Base-by-base conservation (phyloP, 352 stramenopile genomes). In the Pythium plurisporium region DNA sequence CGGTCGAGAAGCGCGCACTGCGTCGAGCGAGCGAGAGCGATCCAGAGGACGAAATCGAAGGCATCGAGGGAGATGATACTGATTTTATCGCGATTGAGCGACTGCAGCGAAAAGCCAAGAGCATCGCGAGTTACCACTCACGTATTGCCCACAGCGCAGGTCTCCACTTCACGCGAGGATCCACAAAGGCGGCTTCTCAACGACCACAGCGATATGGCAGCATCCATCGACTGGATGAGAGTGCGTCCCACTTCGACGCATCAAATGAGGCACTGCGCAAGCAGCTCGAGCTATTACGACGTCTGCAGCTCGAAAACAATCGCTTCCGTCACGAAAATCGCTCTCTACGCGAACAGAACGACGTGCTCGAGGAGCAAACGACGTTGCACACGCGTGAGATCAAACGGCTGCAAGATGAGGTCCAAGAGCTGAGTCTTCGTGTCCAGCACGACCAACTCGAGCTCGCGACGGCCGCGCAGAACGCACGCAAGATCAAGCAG, bases 291-390 rank as follows among this genome's bases (percentile, higher is more conserved):
- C 65, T 90, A 7, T 48, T 90, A n/a, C 72, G 77, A 15, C 75
- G 80, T 0, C 64, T 90, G 3, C 77, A 90, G 49, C 53, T 86
- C 7, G 80, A 90, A 38, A 90, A 90, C 61, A 87, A 83, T 44
- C 75, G 77, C 41, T 86, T 90, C 33, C 76, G 77, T 11, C 70
- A 76, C 31, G 80, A 90, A 33, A 62, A 62, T 4, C 65, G 73
- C 8, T 61, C 69, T 2, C 56, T 83, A 19, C 62, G 74, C 15
- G 77, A 82, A 23, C 67, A 76, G 34, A 78, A 82, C 26, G 66
- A 76, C 10, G 57, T 62, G 15, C 54, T 89, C 0, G 67, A 77
- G 40, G 73, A 83, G 50, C 68, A 72, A 14, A 64, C 68, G 26
- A 42, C 74, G 19, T 33, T 76, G 2, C 70, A 79, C 46, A 63